Conservation (phyloP, 2,329 filamentous ascomycete species). For the Onygenales sp. region DNA sequence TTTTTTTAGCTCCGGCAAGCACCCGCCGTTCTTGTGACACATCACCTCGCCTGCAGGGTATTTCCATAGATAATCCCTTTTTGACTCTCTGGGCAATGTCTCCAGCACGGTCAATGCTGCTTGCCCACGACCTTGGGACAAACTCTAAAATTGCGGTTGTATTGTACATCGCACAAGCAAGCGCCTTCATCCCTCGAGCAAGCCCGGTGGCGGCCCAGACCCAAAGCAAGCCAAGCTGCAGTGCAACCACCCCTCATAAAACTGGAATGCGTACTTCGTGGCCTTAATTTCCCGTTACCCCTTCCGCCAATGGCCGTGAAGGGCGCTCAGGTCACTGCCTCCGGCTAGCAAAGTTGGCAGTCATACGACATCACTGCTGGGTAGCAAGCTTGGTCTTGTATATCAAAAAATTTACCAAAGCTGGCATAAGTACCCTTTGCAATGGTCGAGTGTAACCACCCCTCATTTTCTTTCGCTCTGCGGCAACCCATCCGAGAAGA, state of each 20-base stretch:
- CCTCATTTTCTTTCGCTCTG: background rate
- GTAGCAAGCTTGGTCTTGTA: background rate
- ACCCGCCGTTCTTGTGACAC: slow-evolving; percentile 3
- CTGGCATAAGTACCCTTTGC: background rate
- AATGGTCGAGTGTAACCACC: background rate
- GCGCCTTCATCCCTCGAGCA: background rate
- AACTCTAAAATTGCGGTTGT: slow-evolving; percentile 2
- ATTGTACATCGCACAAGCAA: background rate
- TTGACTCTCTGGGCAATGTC: background rate
- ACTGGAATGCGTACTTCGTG: background rate
- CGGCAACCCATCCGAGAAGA: slow-evolving; percentile 1
- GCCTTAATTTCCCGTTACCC: background rate
- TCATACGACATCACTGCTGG: background rate
- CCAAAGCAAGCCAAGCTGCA: background rate
- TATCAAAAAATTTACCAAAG: background rate
- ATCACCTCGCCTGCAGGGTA: background rate
- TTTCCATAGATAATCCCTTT: background rate
- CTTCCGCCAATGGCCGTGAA: background rate
- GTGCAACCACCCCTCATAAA: background rate
- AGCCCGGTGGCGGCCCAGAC: background rate
- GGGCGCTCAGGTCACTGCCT: background rate
- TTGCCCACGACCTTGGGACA: background rate
- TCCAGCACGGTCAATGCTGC: background rate
- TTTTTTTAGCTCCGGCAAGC: background rate
- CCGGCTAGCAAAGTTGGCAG: background rate